phyloP scores from a whole-genome alignment of 129 eudicot species.

The Cynara cardunculus region DNA sequence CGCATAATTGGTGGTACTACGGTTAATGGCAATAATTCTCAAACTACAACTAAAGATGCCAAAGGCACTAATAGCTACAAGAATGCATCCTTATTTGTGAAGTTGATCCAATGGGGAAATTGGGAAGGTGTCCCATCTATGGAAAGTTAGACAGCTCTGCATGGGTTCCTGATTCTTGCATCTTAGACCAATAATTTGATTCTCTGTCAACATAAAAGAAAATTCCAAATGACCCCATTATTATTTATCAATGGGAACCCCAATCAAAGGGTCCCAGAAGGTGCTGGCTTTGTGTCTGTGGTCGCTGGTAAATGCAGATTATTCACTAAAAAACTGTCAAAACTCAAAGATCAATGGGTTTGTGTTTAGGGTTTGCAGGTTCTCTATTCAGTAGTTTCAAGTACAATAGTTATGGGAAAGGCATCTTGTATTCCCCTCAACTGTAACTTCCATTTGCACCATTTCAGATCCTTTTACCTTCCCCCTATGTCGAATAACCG shows the following conservation, averaged over 20 bases:
- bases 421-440: background rate
- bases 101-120: background rate
- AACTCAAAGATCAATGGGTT: conserved; percentile 2
- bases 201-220: conserved; percentile 23
- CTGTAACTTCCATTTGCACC: background rate
- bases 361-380: background rate
- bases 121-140: conserved; percentile 24
- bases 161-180: conserved; percentile 39
- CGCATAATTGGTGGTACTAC: background rate
- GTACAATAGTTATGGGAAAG: background rate
- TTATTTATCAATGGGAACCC: conserved; percentile 21
- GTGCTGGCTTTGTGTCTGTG: conserved; percentile 29
- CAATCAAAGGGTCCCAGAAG: conserved; percentile 15
- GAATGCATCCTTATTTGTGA: conserved; percentile 3
- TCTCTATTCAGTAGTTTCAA: background rate
- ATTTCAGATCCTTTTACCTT: no score
- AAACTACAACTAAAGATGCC: background rate
- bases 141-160: conserved; percentile 22
- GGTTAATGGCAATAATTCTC: background rate
- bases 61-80: background rate
- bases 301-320: conserved; percentile 18
- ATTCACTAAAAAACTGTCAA: conserved; percentile 18
- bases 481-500: background rate
- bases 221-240: conserved; percentile 22
- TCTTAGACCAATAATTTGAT: conserved; percentile 36